These are phyloP conservation scores for Rasamsonia emersonii DNA, from an alignment of 2,329 filamentous ascomycete genomes.

Conservation along the genomic window DNA sequence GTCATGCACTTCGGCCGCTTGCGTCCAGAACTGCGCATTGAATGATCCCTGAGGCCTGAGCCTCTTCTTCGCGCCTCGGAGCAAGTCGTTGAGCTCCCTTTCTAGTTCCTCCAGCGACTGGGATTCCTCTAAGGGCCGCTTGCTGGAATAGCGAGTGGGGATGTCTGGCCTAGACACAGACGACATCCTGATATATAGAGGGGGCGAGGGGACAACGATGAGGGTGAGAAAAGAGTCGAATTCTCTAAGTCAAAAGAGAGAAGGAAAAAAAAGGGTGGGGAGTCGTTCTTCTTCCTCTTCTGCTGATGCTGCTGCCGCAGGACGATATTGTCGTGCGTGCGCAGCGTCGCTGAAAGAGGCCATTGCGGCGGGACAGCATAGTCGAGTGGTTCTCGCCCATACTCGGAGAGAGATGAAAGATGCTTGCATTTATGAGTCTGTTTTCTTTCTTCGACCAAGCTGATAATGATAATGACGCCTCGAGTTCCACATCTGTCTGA, in stretches of 20 bases:
- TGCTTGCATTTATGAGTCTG: too few species aligned
- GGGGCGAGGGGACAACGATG: too few species aligned
- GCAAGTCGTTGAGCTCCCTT: not conserved
- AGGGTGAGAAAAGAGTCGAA: not conserved
- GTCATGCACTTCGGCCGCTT: not conserved
- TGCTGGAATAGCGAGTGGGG: not conserved
- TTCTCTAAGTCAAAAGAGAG: not conserved
- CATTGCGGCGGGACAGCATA: too few species aligned
- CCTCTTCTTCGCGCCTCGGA: not conserved
- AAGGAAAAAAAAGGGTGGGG: not conserved
- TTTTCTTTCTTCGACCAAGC: too few species aligned
- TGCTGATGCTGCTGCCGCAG: too few species aligned
- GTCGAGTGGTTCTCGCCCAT: too few species aligned
- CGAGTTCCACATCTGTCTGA: too few species aligned
- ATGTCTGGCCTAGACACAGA: not conserved
- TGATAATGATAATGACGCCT: too few species aligned
- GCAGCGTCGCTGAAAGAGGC: too few species aligned
- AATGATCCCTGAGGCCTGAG: constrained; percentile 1
- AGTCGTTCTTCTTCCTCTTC: too few species aligned
- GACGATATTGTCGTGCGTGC: too few species aligned
- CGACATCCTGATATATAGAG: not conserved
- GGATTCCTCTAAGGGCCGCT: not conserved
- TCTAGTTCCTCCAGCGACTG: not conserved
- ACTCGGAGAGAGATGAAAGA: too few species aligned
- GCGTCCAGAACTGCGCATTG: constrained; percentile 1